Base-by-base conservation (phyloP, 2,329 filamentous ascomycete genomes). In the Talaromyces islandicus region DNA sequence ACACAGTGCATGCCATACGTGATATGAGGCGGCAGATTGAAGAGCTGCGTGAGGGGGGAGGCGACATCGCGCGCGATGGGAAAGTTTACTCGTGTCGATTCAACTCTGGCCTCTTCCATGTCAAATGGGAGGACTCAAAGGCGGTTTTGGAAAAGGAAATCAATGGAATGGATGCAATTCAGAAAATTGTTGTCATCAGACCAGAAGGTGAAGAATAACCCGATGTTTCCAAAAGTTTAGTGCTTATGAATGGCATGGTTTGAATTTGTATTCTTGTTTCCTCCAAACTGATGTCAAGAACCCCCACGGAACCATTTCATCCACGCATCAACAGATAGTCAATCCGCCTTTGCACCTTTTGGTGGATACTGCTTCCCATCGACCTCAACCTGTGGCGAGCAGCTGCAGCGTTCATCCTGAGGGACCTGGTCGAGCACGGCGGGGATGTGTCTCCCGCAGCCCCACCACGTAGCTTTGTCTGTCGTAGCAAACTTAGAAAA, bases 41-140 rank as follows among this genome's bases (percentile, higher is more conserved):
- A 19, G 66, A 68, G 25, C 65, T 72, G 27, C 67, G 67, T 3
- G 63, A 25, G 14, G 62, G 65, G 17, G 63, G 57, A 10, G 62
- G 61, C 7, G 57, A 41, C 19, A n/a, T 25, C 4, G 64, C 19
- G 57, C 60, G 61, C 25, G 66, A 75, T 0, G 66, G 64, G 4
- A 71, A 72, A 17, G 63, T 85, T 0, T 77, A 77, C 61, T 80
- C 82, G 59, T 83, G 81, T 63, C 78, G 77, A 60, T 83, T 87
- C 64, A 87, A 87, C 66, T 80, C 82, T 27, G 84, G 82, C 0
- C 69, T 81, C 35, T 87, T 87, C 67, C 73, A 70, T 0, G 82
- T 87, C 27, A 72, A 77, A 12, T 87, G 85, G 85, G 69, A 74
- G 59, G 67, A 72, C 35, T 84, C 83, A 0, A 75, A 73, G 60